These are phyloP conservation scores for Zoysia pacifica DNA, from an alignment of 176 grass and related monocot species.

Conservation along the genomic window DNA sequence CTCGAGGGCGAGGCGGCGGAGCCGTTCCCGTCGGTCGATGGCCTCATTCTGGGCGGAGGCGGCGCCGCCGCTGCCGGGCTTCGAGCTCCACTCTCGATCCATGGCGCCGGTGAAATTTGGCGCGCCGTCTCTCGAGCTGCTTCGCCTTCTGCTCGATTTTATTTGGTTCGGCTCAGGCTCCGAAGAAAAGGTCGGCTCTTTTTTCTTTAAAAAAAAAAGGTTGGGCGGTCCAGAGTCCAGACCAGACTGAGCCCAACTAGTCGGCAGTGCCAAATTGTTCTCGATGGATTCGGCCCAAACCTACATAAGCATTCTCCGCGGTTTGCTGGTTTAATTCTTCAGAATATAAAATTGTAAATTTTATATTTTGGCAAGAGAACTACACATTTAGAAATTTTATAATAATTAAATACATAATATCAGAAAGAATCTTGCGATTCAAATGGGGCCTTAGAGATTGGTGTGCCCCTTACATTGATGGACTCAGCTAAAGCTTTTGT, in stretches of 20 bases:
- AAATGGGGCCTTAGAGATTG: too few species aligned
- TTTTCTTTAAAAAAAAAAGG: not conserved
- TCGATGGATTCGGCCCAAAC: not conserved
- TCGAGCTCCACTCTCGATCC: constrained; percentile 96
- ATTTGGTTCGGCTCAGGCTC: not conserved
- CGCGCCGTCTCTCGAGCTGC: constrained; percentile 8
- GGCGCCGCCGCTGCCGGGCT: constrained; percentile 90
- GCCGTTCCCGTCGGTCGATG: constrained; percentile 91
- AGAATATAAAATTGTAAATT: not conserved
- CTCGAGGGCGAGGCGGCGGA: constrained; percentile 90
- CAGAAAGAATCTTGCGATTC: too few species aligned
- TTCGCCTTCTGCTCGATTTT: not conserved
- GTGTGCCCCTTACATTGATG: too few species aligned
- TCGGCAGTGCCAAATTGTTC: not conserved
- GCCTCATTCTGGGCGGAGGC: constrained; percentile 93
- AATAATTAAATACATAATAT: too few species aligned
- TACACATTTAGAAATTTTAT: not conserved
- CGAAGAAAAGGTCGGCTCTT: not conserved
- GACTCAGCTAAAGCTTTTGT: too few species aligned
- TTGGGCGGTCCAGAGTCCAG: not conserved
- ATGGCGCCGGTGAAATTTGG: constrained; percentile 49
- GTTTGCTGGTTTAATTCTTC: not conserved
- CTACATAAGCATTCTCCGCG: not conserved
- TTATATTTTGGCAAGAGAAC: not conserved
- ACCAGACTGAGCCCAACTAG: not conserved